These are phyloP conservation scores for Priceomyces melissophilus DNA, from an alignment of 805 yeast genomes.

Conservation along the genomic window DNA sequence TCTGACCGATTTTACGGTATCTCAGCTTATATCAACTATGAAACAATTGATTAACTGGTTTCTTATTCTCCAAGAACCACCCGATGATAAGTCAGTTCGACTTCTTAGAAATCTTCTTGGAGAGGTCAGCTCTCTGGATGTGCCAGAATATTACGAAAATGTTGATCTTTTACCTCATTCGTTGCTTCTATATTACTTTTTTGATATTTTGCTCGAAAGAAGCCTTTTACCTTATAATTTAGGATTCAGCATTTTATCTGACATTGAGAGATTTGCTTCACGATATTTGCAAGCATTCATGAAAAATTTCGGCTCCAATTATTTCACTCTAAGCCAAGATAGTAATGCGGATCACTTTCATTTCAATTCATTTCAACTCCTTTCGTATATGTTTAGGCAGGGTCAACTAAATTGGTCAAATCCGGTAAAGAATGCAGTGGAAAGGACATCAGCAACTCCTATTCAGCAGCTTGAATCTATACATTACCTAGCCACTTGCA, in stretches of 20 bases:
- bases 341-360: not conserved
- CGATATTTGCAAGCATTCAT: slow-evolving; percentile 22
- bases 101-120: slow-evolving; percentile 11
- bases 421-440: slow-evolving; percentile 18
- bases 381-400: slow-evolving; percentile 13
- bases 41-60: slow-evolving; percentile 25
- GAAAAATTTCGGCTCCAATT: slow-evolving; percentile 12
- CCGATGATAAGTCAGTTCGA: slow-evolving; percentile 16
- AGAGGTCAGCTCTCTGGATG: slow-evolving; percentile 2
- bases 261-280: slow-evolving; percentile 3
- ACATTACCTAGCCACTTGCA: slow-evolving; percentile 13
- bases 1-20: not conserved
- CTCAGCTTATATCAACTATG: too few species aligned
- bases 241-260: not conserved
- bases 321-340: slow-evolving; percentile 6
- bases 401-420: slow-evolving; percentile 24
- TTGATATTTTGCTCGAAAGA: slow-evolving; percentile 5
- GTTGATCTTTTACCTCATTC: slow-evolving; percentile 17
- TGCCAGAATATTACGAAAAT: slow-evolving; percentile 3
- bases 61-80: slow-evolving; percentile 27
- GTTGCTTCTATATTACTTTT: slow-evolving; percentile 11
- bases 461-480: slow-evolving; percentile 15
- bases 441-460: not conserved
- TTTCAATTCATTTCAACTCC: slow-evolving; percentile 16
- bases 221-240: not conserved